phyloP scores from a whole-genome alignment of 495 filamentous ascomycete genomes.

The Trichoderma gamsii region DNA sequence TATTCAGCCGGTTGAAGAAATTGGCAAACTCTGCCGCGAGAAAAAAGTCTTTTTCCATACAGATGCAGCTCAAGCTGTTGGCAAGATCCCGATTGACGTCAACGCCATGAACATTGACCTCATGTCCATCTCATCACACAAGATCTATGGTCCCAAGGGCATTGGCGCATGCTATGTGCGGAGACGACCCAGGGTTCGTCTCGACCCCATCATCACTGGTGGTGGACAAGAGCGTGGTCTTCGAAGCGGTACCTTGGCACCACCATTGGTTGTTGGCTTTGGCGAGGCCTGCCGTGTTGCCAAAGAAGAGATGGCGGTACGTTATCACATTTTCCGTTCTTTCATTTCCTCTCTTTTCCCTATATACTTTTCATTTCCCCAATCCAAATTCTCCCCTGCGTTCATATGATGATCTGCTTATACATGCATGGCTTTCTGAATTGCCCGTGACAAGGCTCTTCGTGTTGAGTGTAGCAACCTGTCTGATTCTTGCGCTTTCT shows the following conservation, averaged over 20 bases:
- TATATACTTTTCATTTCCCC: not conserved
- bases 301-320: constrained; percentile 80
- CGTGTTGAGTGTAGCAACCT: constrained; percentile 50
- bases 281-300: constrained; percentile 93
- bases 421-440: constrained; percentile 63
- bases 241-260: constrained; percentile 87
- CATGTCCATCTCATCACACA: constrained; percentile 98
- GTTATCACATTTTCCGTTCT: constrained; percentile 28
- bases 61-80: constrained; percentile 93
- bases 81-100: constrained; percentile 94
- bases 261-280: constrained; percentile 82
- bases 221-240: constrained; percentile 94
- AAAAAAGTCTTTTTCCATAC: constrained; percentile 98
- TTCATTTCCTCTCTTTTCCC: constrained; percentile 13
- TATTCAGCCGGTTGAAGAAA: constrained; percentile 89
- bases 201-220: constrained; percentile 93
- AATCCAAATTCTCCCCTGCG: constrained; percentile 1
- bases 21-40: constrained; percentile 81
- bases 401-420: constrained; percentile 60
- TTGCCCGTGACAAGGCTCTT: constrained; percentile 37
- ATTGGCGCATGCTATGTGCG: constrained; percentile 95
- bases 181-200: constrained; percentile 80
- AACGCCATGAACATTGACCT: constrained; percentile 95
- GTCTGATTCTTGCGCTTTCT: constrained; percentile 34
- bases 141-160: constrained; percentile 97